Conservation (phyloP, 331 rosid species). For the Spiraea crenata region DNA sequence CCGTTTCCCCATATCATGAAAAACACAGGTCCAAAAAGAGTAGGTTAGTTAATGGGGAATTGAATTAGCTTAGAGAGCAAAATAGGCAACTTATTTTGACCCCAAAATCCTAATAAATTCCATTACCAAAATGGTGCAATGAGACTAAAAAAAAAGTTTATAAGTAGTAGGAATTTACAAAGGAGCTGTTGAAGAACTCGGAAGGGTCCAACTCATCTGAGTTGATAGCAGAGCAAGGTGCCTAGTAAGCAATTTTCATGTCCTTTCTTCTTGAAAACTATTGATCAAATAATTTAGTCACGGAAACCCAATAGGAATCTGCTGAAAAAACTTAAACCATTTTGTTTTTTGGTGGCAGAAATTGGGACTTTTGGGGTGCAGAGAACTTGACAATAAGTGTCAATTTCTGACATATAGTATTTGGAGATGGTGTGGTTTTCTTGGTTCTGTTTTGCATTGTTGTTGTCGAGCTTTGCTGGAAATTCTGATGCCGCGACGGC, state of each 20-base stretch:
- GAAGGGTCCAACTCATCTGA: neutral
- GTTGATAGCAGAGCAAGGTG: neutral
- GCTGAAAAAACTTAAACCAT: neutral
- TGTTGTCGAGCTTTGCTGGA: neutral
- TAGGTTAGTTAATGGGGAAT: neutral
- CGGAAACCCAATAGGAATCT: neutral
- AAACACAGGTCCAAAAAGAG: neutral
- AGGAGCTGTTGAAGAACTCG: conserved; percentile 3
- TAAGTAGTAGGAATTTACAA: neutral
- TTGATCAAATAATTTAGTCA: neutral
- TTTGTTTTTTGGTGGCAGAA: neutral
- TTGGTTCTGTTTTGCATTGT: conserved; percentile 26
- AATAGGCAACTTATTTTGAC: neutral
- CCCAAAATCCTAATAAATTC: no score
- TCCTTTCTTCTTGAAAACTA: no score
- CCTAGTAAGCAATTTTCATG: no score
- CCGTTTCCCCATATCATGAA: neutral
- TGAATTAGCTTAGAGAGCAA: neutral
- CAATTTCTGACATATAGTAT: no score
- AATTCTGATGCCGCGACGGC: conserved; percentile 7
- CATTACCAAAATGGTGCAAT: no score
- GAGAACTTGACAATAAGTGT: no score
- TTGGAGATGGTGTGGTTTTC: conserved; percentile 4
- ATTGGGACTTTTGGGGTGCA: neutral
- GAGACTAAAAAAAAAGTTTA: neutral